Evolutionary conservation across 176 grass and related monocot genomes (phyloP).

Genomic region (Hordeum marinum): DNA sequence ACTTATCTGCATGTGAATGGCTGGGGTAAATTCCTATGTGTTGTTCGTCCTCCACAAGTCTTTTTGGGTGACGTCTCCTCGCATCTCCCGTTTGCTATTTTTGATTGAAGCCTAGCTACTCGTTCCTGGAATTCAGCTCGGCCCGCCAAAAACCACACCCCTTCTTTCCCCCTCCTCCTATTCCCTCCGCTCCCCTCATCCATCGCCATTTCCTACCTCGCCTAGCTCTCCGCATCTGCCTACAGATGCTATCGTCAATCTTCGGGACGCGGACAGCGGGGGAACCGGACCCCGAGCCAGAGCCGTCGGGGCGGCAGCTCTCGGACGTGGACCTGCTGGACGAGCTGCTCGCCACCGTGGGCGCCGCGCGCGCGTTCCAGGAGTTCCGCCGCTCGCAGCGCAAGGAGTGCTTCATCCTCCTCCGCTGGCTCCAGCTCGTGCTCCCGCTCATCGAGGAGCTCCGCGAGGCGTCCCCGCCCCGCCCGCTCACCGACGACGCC

Average conservation of each 20-base stretch:
- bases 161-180: not conserved
- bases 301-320: constrained; percentile 19
- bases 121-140: constrained; percentile 19
- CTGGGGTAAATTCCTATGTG: too few species aligned
- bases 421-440: constrained; percentile 56
- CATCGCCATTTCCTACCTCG: not conserved
- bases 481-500: constrained; percentile 29
- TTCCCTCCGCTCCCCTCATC: not conserved
- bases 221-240: too few species aligned
- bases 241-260: not conserved
- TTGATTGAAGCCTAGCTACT: not conserved
- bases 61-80: too few species aligned
- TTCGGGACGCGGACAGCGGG: not conserved
- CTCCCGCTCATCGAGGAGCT: constrained; percentile 60
- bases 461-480: constrained; percentile 13
- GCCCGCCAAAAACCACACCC: constrained; percentile 1
- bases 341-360: constrained; percentile 30
- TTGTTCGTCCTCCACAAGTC: too few species aligned
- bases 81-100: not conserved
- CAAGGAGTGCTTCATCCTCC: constrained; percentile 61
- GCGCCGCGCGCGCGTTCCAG: constrained; percentile 33
- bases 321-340: constrained; percentile 40
- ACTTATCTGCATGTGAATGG: too few species aligned
- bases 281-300: constrained; percentile 5
- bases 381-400: constrained; percentile 53